Percentiles rank a stretch among this genome's conserved stretches.
Conservation (phyloP, 768 basidiomycete genomes). For the Trametes villosa region DNA sequence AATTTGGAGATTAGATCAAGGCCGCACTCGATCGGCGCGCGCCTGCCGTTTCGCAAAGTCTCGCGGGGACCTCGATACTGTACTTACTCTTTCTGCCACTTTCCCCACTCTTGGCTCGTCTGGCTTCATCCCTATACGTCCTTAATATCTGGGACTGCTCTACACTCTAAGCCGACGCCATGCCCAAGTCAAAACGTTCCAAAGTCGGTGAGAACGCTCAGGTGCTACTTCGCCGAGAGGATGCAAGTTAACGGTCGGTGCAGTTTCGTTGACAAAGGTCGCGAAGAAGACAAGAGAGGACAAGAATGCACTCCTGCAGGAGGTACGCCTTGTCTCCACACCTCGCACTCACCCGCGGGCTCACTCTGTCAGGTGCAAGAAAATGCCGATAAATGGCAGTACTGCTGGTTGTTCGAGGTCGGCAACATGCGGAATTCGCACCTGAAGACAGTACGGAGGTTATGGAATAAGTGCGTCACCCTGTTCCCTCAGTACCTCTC, state of each 20-base stretch:
- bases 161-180: conserved; percentile 38
- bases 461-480: conserved; percentile 86
- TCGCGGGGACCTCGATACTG: background rate
- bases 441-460: conserved; percentile 88
- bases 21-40: conserved; percentile 15
- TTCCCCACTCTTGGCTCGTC: background rate
- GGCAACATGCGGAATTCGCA: conserved; percentile 95
- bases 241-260: conserved; percentile 13
- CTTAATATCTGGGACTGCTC: background rate
- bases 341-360: background rate
- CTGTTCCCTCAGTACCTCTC: background rate
- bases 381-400: conserved; percentile 87
- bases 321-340: conserved; percentile 52
- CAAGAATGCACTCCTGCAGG: conserved; percentile 81
- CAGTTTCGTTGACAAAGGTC: conserved; percentile 94
- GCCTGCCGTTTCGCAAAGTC: conserved; percentile 7
- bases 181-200: conserved; percentile 89
- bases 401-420: conserved; percentile 95
- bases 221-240: conserved; percentile 19
- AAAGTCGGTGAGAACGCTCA: conserved; percentile 72
- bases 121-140: background rate
- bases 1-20: conserved; percentile 30
- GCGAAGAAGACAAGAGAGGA: conserved; percentile 91
- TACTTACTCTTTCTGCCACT: background rate
- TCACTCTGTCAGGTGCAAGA: conserved; percentile 65